A percentile compares a stretch with the other conserved stretches of the same genome.
Evolutionary conservation across 805 yeast species (phyloP).

Genomic region (Candida khao-thaluensis): DNA sequence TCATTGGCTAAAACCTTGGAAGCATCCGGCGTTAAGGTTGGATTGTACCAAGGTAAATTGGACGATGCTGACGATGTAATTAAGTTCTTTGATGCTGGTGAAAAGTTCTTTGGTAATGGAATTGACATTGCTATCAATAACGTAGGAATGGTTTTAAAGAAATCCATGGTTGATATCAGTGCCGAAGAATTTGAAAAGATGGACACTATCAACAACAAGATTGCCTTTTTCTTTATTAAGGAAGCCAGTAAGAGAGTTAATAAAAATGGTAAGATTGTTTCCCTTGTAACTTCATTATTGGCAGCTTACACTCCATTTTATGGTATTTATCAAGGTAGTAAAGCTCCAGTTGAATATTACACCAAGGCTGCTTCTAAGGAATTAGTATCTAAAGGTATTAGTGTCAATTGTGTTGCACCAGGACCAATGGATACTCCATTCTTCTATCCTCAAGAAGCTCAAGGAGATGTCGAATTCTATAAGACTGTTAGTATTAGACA

Average conservation of each 20-base stretch:
- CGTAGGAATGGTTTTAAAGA: constrained; percentile 66
- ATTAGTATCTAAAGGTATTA: constrained; percentile 42
- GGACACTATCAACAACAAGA: constrained; percentile 54
- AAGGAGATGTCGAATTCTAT: constrained; percentile 52
- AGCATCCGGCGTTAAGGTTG: constrained; percentile 38
- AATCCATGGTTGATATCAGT: constrained; percentile 52
- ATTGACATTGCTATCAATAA: constrained; percentile 67
- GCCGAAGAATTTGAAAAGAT: constrained; percentile 54
- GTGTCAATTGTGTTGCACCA: constrained; percentile 59
- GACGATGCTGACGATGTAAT: constrained; percentile 41
- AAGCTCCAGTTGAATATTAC: constrained; percentile 55
- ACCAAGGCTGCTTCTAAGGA: constrained; percentile 56
- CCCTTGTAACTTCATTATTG: constrained; percentile 60
- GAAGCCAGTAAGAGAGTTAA: constrained; percentile 52
- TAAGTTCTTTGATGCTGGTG: constrained; percentile 47
- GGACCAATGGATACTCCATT: constrained; percentile 71
- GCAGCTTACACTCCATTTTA: constrained; percentile 63
- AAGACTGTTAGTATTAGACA: constrained; percentile 49
- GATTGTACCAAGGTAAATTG: constrained; percentile 43
- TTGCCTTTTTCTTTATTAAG: constrained; percentile 61
- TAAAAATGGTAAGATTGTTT: constrained; percentile 53
- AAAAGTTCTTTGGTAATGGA: constrained; percentile 41
- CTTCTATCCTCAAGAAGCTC: constrained; percentile 59
- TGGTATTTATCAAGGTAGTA: constrained; percentile 55
- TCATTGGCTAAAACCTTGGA: constrained; percentile 36